These are phyloP conservation scores for Aspergillus texensis DNA, from an alignment of 2,329 filamentous ascomycete genomes.

Conservation along the genomic window DNA sequence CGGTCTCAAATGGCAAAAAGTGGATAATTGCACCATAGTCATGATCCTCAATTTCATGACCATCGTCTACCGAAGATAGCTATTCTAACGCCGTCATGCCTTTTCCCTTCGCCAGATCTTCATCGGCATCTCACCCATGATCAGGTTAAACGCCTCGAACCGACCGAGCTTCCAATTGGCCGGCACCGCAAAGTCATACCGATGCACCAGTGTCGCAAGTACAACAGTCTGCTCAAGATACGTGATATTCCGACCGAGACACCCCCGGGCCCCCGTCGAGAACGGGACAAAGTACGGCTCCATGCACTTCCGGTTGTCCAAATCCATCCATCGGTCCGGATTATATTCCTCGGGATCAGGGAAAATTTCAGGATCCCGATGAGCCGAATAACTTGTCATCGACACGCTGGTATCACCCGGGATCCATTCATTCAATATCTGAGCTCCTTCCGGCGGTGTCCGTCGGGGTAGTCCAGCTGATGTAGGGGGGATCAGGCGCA, in stretches of 20 bases:
- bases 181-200: slow-evolving; percentile 46
- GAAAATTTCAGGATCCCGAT: slow-evolving; percentile 38
- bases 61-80: not conserved
- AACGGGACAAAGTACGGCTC: slow-evolving; percentile 44
- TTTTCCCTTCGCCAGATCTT: slow-evolving; percentile 9
- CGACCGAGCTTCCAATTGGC: slow-evolving; percentile 31
- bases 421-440: slow-evolving; percentile 46
- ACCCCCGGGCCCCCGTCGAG: slow-evolving; percentile 39
- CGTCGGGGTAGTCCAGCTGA: slow-evolving; percentile 43
- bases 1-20: not conserved
- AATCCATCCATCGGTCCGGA: slow-evolving; percentile 44
- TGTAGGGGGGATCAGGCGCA: slow-evolving; percentile 46
- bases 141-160: slow-evolving; percentile 21
- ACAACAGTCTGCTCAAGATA: slow-evolving; percentile 51
- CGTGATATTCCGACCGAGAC: slow-evolving; percentile 43
- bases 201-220: slow-evolving; percentile 47
- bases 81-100: not conserved
- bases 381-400: slow-evolving; percentile 42
- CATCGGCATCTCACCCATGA: slow-evolving; percentile 22
- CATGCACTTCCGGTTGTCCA: slow-evolving; percentile 36
- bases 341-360: slow-evolving; percentile 37
- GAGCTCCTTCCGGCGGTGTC: slow-evolving; percentile 45
- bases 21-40: not conserved
- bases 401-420: slow-evolving; percentile 46
- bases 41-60: not conserved